A percentile compares a stretch with the other conserved stretches of the same genome.
Evolutionary conservation across 495 filamentous ascomycete genomes (phyloP).

Genomic region (Aspergillus asperescens): DNA sequence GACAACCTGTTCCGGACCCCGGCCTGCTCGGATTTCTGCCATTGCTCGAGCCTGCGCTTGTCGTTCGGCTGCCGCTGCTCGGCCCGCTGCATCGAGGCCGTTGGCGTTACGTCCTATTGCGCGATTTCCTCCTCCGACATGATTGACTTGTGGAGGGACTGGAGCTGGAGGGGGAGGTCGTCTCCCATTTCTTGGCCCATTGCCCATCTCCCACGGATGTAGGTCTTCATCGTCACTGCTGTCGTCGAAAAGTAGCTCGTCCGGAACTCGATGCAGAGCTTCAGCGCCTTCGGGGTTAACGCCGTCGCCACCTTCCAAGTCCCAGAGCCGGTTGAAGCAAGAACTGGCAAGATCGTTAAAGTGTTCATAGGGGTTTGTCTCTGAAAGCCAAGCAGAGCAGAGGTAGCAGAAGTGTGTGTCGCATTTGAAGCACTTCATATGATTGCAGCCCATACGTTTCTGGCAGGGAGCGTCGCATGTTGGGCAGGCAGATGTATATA

Average conservation of each 20-base stretch:
- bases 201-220: constrained; percentile 27
- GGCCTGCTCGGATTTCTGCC: constrained; percentile 36
- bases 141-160: constrained; percentile 32
- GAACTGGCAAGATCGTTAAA: constrained; percentile 64
- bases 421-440: constrained; percentile 93
- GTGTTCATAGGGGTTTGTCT: constrained; percentile 78
- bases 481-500: constrained; percentile 84
- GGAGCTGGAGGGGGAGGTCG: constrained; percentile 44
- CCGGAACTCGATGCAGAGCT: constrained; percentile 38
- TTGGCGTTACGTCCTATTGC: constrained; percentile 26
- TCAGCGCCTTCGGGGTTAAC: constrained; percentile 41
- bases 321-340: constrained; percentile 86
- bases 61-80: constrained; percentile 39
- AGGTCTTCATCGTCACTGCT: constrained; percentile 30
- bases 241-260: constrained; percentile 36
- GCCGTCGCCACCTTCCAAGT: constrained; percentile 79
- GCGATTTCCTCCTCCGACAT: constrained; percentile 20
- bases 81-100: constrained; percentile 34
- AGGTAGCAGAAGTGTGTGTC: constrained; percentile 93
- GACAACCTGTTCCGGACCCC: constrained; percentile 15
- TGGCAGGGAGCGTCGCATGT: constrained; percentile 80
- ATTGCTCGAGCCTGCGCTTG: constrained; percentile 44
- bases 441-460: constrained; percentile 93
- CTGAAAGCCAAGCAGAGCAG: constrained; percentile 78
- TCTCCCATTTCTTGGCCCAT: constrained; percentile 20